Percentiles rank a stretch among this genome's conserved stretches.
These are phyloP conservation scores for Grosmannia penicillata DNA, from an alignment of 2,329 filamentous ascomycete species.

Conservation along the genomic window DNA sequence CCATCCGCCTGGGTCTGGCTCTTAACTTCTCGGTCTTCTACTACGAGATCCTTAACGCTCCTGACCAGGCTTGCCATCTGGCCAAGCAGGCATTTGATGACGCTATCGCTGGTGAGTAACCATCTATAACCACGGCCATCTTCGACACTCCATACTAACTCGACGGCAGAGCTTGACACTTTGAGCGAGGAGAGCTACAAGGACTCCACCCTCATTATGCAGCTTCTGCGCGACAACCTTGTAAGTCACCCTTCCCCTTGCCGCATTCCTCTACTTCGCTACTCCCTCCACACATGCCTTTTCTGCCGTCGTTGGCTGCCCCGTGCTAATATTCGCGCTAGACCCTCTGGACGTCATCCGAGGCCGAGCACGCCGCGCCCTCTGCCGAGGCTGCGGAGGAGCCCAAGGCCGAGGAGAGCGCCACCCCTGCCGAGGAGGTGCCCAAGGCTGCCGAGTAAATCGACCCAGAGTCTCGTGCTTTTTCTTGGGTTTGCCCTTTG, in stretches of 20 bases:
- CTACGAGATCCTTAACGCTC: constrained; percentile 98
- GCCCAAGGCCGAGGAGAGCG: constrained; percentile 38
- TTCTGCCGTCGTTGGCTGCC: background rate
- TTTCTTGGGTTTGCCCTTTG: constrained; percentile 16
- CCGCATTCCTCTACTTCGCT: no score
- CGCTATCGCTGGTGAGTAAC: constrained; percentile 59
- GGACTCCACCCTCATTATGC: constrained; percentile 97
- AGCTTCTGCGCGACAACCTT: constrained; percentile 92
- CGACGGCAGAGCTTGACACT: constrained; percentile 71
- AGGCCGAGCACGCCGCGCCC: constrained; percentile 66
- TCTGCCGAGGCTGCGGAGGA: constrained; percentile 36
- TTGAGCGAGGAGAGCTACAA: constrained; percentile 98
- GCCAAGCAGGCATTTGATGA: constrained; percentile 95
- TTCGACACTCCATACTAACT: constrained; percentile 11
- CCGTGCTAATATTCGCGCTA: constrained; percentile 22
- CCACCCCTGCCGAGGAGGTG: constrained; percentile 42
- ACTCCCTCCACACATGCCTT: constrained; percentile 16
- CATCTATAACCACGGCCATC: background rate
- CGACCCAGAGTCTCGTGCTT: constrained; percentile 5
- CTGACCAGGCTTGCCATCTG: constrained; percentile 94
- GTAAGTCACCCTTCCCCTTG: no score
- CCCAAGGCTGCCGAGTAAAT: constrained; percentile 51
- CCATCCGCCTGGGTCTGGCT: constrained; percentile 81
- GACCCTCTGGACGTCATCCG: constrained; percentile 99
- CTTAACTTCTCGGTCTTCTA: constrained; percentile 99